Evolutionary conservation across 768 basidiomycete species (phyloP).

Genomic region (Baorangia bicolor): DNA sequence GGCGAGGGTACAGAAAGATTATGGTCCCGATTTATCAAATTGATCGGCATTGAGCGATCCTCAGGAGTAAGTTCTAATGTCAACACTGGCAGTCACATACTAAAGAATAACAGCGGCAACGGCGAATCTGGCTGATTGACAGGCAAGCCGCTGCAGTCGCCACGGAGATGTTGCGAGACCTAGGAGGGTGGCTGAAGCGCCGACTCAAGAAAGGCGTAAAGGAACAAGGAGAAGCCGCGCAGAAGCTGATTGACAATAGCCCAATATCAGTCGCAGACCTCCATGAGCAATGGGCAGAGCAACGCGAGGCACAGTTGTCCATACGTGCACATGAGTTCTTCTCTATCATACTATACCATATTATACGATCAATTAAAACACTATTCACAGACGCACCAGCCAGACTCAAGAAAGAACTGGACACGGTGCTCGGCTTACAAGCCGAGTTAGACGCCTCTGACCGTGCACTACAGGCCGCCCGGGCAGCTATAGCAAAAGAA

Average conservation of each 20-base stretch:
- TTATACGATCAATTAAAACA: too few species aligned
- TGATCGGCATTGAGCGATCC: background rate
- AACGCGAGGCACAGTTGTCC: background rate
- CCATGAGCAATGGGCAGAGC: background rate
- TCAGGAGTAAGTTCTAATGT: background rate
- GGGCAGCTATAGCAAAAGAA: slow-evolving; percentile 4
- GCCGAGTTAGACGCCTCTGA: slow-evolving; percentile 28
- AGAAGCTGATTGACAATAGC: background rate
- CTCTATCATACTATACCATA: too few species aligned
- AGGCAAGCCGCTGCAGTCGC: background rate
- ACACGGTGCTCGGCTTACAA: slow-evolving; percentile 20
- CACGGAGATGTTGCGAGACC: background rate
- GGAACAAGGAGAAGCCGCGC: background rate
- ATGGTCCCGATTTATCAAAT: slow-evolving; percentile 33
- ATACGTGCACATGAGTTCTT: background rate
- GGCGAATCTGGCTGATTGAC: background rate
- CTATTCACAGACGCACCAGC: background rate
- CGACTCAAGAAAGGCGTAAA: background rate
- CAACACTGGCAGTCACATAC: background rate
- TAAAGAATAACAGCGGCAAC: background rate
- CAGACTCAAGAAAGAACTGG: slow-evolving; percentile 6
- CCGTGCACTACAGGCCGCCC: slow-evolving; percentile 15
- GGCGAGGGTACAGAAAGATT: slow-evolving; percentile 18
- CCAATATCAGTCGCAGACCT: background rate
- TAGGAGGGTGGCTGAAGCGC: background rate